Base-by-base conservation (phyloP, 1,139 yeast species). In the Hemisphaericaspora subhashii region DNA sequence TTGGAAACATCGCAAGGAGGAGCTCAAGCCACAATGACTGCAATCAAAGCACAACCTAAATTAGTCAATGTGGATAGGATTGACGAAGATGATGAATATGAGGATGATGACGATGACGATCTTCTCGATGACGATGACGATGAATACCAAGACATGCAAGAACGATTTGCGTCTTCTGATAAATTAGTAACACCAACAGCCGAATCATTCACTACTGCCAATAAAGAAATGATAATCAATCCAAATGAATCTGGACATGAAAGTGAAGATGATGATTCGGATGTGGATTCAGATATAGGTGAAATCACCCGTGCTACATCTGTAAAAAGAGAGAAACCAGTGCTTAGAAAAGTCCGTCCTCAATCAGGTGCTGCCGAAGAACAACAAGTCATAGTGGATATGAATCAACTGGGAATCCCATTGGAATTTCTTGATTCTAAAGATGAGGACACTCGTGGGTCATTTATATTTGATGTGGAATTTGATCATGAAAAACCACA, bases 11-110 rank as follows among this genome's bases (percentile, higher is more conserved):
- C 4, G 31, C 21, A 35, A 42, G 8, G 13, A 14, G 20, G 4
- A n/a, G 27, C 29, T 13, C 46, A 48, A 29, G 51, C 50, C 12
- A 78, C 83, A 33, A 80, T 79, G 55, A 81, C 86, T 0, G 90
- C 90, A 4, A 80, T 83, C 40, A 75, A 79, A 49, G 90, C 84
- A 2, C 83, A 75, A 50, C 89, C 92, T 1, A 67, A 75, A 45
- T 64, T 84, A 46, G 83, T 85, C 20, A 74, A 77, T 38, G 78
- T 82, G 12, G 75, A 69, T 31, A 66, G 73, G 42, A 75, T 75
- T 41, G 74, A 67, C 24, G 80, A 74, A 51, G 77, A 68, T 38
- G 74, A 74, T 29, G 80, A 68, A 48, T 77, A 71, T 18, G 66
- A 60, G 22, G 62, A 61, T 9, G 62, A 57, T 8, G 58, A 50